Base-by-base conservation (phyloP, 2,329 filamentous ascomycete genomes). In the Paecilomyces formosus region DNA sequence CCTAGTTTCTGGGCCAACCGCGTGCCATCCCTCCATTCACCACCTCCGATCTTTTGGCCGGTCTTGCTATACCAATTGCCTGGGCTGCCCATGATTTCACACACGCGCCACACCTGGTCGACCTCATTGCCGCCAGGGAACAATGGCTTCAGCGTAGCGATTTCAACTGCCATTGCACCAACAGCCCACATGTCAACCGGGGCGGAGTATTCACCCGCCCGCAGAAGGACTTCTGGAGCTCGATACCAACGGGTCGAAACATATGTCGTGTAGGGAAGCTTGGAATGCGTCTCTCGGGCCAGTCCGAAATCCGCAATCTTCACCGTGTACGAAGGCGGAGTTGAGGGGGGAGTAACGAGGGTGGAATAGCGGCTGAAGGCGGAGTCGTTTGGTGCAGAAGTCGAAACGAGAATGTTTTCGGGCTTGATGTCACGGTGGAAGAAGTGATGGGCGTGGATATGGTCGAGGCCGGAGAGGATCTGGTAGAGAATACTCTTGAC, bases 341-440 rank as follows among this genome's bases (percentile, higher is more conserved):
- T 97, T 2, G 93, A 95, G 5, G 94, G 94, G 4, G 94, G 94
- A 13, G 94, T 97, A 65, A 97, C 90, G 62, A 97, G 81, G 7
- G 90, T 85, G 0, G 94, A 97, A 75, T 99, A 99, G 67, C 94
- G 85, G 71, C 90, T 88, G 79, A 97, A 97, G 0, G 92, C 87
- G 70, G 89, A 94, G 56, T 99, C 94, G 64, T 88, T 88, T 64
- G 90, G 83, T 45, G 89, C 85, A 1, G 93, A 95, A 28, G 92
- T 95, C 0, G 94, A 96, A 8, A 99, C 93, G 26, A 99, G 84
- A 60, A 99, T 99, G 75, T 99, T 99, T 76, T 99, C 94, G 35
- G 94, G 94, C 76, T 99, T 99, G 78, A 99, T 97, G 72, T 99
- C 94, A 69, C 94, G 91, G 76, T 99, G 94, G 78, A 99, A 99